Percentiles rank a stretch among this genome's conserved stretches.
Conservation (phyloP, 495 filamentous ascomycete genomes). For the Aspergillus mulundensis region DNA sequence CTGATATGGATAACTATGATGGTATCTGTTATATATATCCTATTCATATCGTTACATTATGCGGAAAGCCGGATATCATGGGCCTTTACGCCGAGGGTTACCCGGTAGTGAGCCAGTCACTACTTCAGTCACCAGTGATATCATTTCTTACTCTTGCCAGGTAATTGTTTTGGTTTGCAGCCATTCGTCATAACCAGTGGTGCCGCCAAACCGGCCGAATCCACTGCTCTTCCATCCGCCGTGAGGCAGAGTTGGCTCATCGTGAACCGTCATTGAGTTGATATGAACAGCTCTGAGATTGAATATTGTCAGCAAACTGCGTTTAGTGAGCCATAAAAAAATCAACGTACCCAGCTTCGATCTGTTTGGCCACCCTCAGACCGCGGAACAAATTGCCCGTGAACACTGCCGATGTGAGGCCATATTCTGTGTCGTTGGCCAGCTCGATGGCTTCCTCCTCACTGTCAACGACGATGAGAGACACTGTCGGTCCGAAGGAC, state of each 20-base stretch:
- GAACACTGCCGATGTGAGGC: conserved; percentile 45
- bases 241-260: conserved; percentile 74
- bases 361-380: conserved; percentile 43
- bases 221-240: conserved; percentile 85
- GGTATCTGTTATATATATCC: background rate
- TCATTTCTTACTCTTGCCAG: conserved; percentile 39
- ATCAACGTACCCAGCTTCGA: conserved; percentile 44
- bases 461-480: conserved; percentile 42
- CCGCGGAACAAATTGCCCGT: conserved; percentile 47
- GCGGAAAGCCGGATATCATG: background rate
- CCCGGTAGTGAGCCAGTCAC: background rate
- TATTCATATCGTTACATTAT: background rate
- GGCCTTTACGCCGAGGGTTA: no score
- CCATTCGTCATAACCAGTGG: conserved; percentile 67
- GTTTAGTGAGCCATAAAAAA: background rate
- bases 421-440: conserved; percentile 53
- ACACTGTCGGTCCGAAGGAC: conserved; percentile 77
- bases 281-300: conserved; percentile 69
- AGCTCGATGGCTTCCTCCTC: conserved; percentile 47
- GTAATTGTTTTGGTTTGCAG: conserved; percentile 81
- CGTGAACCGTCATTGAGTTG: conserved; percentile 80
- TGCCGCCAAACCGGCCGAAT: conserved; percentile 64
- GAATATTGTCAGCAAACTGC: conserved; percentile 4
- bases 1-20: background rate
- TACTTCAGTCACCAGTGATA: background rate